Conservation (phyloP, 1,284 basidiomycete genomes). For the Ceratobasidium sp. region DNA sequence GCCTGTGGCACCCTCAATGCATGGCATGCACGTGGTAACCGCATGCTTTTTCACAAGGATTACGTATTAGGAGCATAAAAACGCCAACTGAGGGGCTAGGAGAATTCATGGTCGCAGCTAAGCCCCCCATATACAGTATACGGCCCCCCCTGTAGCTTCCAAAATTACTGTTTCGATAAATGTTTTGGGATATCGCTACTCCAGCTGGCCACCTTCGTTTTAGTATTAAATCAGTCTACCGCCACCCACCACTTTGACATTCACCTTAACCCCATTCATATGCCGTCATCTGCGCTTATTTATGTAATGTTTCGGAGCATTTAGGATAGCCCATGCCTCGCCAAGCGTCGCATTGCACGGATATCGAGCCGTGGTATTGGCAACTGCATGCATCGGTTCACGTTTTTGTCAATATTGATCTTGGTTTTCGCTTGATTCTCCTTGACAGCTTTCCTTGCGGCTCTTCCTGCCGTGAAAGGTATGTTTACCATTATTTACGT, state of each 20-base stretch:
- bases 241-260: no score
- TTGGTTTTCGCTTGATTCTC: neutral
- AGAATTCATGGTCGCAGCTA: no score
- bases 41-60: neutral
- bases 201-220: no score
- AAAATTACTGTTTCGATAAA: no score
- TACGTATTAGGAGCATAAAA: neutral
- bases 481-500: constrained; percentile 3
- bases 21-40: constrained; percentile 13
- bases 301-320: neutral
- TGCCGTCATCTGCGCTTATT: neutral
- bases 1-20: neutral
- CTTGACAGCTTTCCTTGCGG: neutral
- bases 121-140: no score
- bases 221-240: no score
- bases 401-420: neutral
- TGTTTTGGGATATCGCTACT: no score
- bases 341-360: neutral
- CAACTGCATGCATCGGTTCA: neutral
- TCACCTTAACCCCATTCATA: no score
- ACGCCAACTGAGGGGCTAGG: neutral
- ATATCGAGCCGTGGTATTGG: neutral
- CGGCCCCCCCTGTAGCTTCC: no score
- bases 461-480: constrained; percentile 10
- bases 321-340: neutral